A percentile compares a stretch with the other conserved stretches of the same genome.
Conservation (phyloP, 2,329 filamentous ascomycete genomes). For the Pyrenophora graminea region DNA sequence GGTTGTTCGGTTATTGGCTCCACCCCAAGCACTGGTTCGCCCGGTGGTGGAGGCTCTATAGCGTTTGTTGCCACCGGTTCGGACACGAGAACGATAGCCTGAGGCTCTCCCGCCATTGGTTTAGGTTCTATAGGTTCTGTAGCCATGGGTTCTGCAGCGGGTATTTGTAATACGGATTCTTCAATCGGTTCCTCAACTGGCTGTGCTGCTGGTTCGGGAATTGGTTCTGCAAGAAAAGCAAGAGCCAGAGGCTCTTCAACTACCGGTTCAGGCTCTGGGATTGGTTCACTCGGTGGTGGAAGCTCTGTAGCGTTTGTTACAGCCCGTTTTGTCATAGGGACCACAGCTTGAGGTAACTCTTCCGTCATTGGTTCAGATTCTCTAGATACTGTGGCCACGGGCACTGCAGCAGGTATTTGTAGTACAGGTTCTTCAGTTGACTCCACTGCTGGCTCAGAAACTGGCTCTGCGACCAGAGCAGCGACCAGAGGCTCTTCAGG, state of each 20-base stretch:
- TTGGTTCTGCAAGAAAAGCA: neutral
- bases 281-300: too few relatives aligned
- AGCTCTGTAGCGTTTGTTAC: neutral
- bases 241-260: too few relatives aligned
- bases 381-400: conserved; percentile 2
- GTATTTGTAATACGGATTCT: neutral
- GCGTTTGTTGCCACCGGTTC: neutral
- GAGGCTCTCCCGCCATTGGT: neutral
- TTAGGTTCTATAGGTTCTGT: neutral
- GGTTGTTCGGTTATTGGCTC: neutral
- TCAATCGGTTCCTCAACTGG: neutral
- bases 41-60: too few relatives aligned
- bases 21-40: too few relatives aligned
- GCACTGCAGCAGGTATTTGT: neutral
- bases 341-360: neutral
- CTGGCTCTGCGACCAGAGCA: neutral
- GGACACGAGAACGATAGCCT: neutral
- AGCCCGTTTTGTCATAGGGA: neutral
- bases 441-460: neutral
- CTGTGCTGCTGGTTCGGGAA: neutral
- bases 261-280: too few relatives aligned
- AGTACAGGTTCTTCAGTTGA: neutral
- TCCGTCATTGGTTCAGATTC: neutral
- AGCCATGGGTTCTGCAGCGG: neutral
- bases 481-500: neutral